Evolutionary conservation across 257 asterid species (phyloP).

Genomic region (Forsythia viridissima): DNA sequence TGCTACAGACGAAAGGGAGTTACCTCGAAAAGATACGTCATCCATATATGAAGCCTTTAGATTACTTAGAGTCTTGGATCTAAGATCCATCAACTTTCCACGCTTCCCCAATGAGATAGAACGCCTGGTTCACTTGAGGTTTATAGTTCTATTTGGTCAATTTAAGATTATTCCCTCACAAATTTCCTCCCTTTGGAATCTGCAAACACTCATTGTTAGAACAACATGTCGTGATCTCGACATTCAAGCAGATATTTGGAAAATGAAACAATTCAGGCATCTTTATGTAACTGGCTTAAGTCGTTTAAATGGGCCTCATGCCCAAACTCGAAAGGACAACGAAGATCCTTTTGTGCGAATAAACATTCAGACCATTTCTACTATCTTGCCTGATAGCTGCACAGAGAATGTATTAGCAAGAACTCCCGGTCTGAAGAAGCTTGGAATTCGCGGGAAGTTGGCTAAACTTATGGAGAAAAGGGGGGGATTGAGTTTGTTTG

Average conservation of each 20-base stretch:
- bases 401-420: conserved; percentile 38
- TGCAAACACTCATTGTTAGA: conserved; percentile 39
- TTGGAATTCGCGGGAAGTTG: conserved; percentile 40
- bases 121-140: conserved; percentile 40
- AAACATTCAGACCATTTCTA: conserved; percentile 41
- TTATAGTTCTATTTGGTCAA: conserved; percentile 34
- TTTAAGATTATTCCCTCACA: conserved; percentile 41
- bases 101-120: conserved; percentile 42
- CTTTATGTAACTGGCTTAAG: conserved; percentile 38
- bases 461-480: conserved; percentile 18
- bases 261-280: conserved; percentile 44
- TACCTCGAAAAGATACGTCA: conserved; percentile 35
- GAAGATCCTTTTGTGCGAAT: conserved; percentile 42
- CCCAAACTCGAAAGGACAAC: conserved; percentile 32
- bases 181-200: conserved; percentile 45
- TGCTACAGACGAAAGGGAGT: conserved; percentile 25
- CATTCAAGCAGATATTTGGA: conserved; percentile 41
- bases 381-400: conserved; percentile 42
- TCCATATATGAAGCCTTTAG: conserved; percentile 37
- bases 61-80: conserved; percentile 41
- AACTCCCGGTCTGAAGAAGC: conserved; percentile 41
- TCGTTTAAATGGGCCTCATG: conserved; percentile 37
- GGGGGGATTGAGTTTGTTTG: conserved; percentile 28
- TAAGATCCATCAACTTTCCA: conserved; percentile 27
- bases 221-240: conserved; percentile 36